Base-by-base conservation (phyloP, 139 green algal species). In the Chlamydomonas applanata region DNA sequence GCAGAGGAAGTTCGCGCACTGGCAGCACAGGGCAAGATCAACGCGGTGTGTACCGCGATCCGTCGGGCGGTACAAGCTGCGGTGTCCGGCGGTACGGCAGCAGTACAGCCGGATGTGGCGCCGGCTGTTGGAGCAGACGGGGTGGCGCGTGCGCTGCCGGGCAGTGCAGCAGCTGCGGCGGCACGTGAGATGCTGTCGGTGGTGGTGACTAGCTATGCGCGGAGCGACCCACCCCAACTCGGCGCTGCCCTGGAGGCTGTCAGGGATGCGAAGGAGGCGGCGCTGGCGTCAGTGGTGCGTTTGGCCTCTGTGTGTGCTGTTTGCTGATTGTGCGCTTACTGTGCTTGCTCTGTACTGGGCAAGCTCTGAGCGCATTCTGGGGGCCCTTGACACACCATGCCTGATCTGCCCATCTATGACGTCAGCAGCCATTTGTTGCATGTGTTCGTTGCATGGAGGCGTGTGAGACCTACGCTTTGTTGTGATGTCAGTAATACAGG, bases 241-340 rank as follows among this genome's bases (percentile, higher is more conserved):
- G 84, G 92, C 45, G 83, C 44, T 2, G 93, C 95, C 0, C 85
- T 98, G n/a, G 32, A 53, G 0, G 80, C 77, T 11, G 78, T 97
- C 24, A 84, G 90, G 46, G 46, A 81, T 24, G 69, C 72, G 17
- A 92, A 93, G 71, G 90, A 96, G 64, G 67, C 62, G 1, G 84
- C 87, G 45, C 69, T 94, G 34, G 66, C 71, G 11, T 7, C 7
- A 7, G 40, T 7, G 40, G 40, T 49, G 40, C 40, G 40, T 49
- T n/a, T n/a, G n/a, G n/a, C n/a, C n/a, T n/a, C n/a, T n/a, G n/a
- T n/a, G n/a, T n/a, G n/a, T n/a, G n/a, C n/a, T n/a, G n/a, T n/a
- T n/a, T n/a, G n/a, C n/a, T n/a, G n/a, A n/a, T n/a, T n/a, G n/a
- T n/a, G n/a, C n/a, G n/a, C n/a, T n/a, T n/a, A n/a, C n/a, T n/a